Evolutionary conservation across 257 asterid species (phyloP).

Genomic region (Solanum phureja): DNA sequence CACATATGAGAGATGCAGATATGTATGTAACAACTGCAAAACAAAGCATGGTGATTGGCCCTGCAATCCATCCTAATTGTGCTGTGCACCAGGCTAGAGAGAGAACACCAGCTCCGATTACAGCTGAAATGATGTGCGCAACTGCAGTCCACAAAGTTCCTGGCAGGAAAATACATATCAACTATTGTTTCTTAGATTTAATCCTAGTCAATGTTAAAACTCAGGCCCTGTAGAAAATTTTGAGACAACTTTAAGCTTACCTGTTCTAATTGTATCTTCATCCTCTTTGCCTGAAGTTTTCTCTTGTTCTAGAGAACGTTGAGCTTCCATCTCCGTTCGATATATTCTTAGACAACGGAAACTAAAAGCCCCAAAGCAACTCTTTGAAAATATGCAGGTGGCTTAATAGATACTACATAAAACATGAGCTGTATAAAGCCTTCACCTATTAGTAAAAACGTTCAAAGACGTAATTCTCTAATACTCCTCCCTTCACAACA

Average conservation of each 20-base stretch:
- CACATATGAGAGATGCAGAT: slow-evolving; percentile 42
- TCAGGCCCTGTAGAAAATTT: neutral
- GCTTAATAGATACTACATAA: neutral
- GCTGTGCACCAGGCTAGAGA: slow-evolving; percentile 79
- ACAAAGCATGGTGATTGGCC: slow-evolving; percentile 43
- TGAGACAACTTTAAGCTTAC: neutral
- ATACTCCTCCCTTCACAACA: neutral
- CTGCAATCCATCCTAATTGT: slow-evolving; percentile 81
- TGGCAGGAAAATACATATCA: slow-evolving; percentile 7
- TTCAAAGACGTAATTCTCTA: neutral
- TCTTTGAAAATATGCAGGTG: neutral
- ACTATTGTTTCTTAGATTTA: neutral
- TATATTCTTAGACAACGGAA: neutral
- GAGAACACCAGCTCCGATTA: slow-evolving; percentile 79
- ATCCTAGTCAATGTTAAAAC: neutral
- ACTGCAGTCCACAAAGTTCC: slow-evolving; percentile 69
- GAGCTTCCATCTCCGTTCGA: neutral
- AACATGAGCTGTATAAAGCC: neutral
- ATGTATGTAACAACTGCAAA: slow-evolving; percentile 52
- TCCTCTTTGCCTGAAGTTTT: neutral
- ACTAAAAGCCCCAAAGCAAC: neutral
- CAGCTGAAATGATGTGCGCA: slow-evolving; percentile 76
- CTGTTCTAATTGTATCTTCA: neutral
- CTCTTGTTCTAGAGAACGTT: neutral
- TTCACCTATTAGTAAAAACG: neutral